phyloP scores from a whole-genome alignment of 768 basidiomycete genomes.

The Udeniomyces megalosporus region DNA sequence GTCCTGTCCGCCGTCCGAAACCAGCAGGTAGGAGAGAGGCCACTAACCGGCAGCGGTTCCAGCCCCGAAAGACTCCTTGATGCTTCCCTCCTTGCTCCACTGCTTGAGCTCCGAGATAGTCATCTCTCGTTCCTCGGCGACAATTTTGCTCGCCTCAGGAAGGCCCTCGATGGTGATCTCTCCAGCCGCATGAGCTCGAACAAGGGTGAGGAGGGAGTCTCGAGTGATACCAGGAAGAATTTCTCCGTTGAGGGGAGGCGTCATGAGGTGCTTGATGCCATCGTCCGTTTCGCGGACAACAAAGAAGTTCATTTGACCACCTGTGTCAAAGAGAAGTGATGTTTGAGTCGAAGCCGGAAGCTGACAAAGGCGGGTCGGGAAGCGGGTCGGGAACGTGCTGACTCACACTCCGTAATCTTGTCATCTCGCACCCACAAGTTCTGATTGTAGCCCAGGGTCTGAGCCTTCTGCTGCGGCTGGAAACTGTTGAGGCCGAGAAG shows the following conservation, averaged over 20 bases:
- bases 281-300: constrained; percentile 1
- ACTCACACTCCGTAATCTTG: constrained; percentile 37
- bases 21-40: neutral
- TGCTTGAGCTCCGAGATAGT: constrained; percentile 42
- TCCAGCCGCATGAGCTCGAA: constrained; percentile 43
- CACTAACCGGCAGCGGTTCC: constrained; percentile 43
- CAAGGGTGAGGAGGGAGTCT: constrained; percentile 45
- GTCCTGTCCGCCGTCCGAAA: neutral
- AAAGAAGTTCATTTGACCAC: constrained; percentile 46
- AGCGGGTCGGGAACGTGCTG: no score
- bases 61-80: constrained; percentile 69
- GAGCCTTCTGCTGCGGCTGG: constrained; percentile 15
- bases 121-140: constrained; percentile 44
- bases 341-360: neutral
- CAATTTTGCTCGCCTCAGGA: constrained; percentile 35
- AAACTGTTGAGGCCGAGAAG: no score
- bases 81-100: constrained; percentile 40
- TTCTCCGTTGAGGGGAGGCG: constrained; percentile 8
- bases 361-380: neutral
- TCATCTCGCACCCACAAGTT: constrained; percentile 40
- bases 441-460: constrained; percentile 19
- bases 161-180: constrained; percentile 28
- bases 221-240: constrained; percentile 13
- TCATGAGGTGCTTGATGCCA: constrained; percentile 11
- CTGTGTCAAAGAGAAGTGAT: neutral